Conservation (phyloP, 2,329 filamentous ascomycete species). For the Verticillium longisporum region DNA sequence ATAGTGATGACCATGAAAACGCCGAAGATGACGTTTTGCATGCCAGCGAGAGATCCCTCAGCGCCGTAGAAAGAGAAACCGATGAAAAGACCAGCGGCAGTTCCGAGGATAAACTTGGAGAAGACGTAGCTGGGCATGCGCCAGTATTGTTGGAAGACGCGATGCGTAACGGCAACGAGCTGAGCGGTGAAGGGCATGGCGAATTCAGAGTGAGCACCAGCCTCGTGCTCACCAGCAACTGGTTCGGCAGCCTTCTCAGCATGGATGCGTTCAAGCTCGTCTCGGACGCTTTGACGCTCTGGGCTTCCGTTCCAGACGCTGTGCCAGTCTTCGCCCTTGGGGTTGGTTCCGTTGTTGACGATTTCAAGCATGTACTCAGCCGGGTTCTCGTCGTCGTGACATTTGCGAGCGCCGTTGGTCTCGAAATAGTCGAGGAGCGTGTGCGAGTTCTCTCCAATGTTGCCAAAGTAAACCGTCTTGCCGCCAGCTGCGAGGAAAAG, state of each 20-base stretch:
- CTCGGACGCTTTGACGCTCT: conserved; percentile 43
- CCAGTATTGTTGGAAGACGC: conserved; percentile 82
- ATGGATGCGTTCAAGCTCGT: conserved; percentile 60
- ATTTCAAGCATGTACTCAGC: conserved; percentile 68
- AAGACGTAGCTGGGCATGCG: conserved; percentile 72
- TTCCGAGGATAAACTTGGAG: conserved; percentile 57
- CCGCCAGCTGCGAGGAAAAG: conserved; percentile 60
- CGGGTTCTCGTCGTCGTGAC: conserved; percentile 58
- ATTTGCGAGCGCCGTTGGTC: conserved; percentile 52
- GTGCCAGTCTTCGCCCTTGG: conserved; percentile 54
- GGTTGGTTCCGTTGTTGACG: conserved; percentile 32
- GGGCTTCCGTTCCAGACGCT: conserved; percentile 52
- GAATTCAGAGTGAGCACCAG: conserved; percentile 53
- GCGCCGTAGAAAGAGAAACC: conserved; percentile 63
- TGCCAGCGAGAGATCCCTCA: conserved; percentile 54
- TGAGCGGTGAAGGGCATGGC: conserved; percentile 68
- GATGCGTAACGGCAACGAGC: conserved; percentile 54
- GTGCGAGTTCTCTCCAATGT: conserved; percentile 53
- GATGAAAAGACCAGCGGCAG: conserved; percentile 61
- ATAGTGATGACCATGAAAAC: conserved; percentile 73
- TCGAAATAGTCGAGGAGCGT: conserved; percentile 59
- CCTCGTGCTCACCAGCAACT: conserved; percentile 11
- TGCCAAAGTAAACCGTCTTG: conserved; percentile 62
- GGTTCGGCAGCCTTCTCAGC: conserved; percentile 29
- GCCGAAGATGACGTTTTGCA: conserved; percentile 68